Base-by-base conservation (phyloP, 352 stramenopile genomes). In the Saprolegnia parasitica region DNA sequence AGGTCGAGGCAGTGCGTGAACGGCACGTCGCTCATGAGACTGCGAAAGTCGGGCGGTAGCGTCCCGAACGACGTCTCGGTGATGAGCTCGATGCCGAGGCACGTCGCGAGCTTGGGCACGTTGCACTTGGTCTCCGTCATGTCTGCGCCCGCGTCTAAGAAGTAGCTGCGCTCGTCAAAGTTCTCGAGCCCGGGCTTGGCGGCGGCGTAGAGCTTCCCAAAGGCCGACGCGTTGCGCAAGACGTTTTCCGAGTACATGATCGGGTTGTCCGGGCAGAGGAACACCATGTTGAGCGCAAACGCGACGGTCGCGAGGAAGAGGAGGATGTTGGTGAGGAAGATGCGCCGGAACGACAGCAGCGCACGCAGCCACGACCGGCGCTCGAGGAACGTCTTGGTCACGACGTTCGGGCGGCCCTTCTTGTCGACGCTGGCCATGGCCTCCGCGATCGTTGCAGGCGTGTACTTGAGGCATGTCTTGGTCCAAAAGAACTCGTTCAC, bases 401-500 rank as follows among this genome's bases (percentile, higher is more conserved):
- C 84, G n/a, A 83, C 71, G 70, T 93, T 93, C 8, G 84, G 83
- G 24, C 75, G 75, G 5, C 86, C 86, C 62, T 93, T 93, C 71
- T 91, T 91, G 76, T 93, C 83, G 26, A 85, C 71, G 57, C 87
- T 80, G 3, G 54, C 81, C 64, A 93, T 90, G 10, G 86, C 82
- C 50, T 89, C 84, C 26, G 73, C 73, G 45, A 93, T 91, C 23
- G 60, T 85, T 32, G 75, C 79, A 9, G 72, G 57, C 57, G 88
- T 87, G 76, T 80, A 93, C 74, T 91, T 93, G 50, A 93, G 68
- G 45, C 84, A 91, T 62, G 90, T 92, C 66, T 93, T 93, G 67
- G 64, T 88, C 86, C 86, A 93, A 67, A 93, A 93, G 42, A 93
- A 93, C 76, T 93, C 86, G 71, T 93, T 93, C 54, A 93, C 91